Base-by-base conservation (phyloP, 345 rosid species). In the Trapa incisa region DNA sequence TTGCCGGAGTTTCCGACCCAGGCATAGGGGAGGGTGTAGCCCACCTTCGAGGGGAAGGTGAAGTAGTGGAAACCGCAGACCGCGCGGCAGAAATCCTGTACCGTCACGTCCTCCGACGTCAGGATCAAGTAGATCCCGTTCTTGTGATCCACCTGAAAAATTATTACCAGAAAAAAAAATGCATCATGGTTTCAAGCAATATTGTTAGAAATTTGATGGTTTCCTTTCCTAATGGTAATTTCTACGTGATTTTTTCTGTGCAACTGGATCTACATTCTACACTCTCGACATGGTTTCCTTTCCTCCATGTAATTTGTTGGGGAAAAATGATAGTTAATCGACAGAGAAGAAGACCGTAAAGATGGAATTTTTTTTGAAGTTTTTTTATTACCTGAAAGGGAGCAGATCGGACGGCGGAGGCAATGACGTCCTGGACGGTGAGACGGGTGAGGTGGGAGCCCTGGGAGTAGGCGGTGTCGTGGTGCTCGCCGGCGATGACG, bases 51-150 rank as follows among this genome's bases (percentile, higher is more conserved):
- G 0, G 99, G 97, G 80, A 94, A 94, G 2, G 99, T 94, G 74
- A 94, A 94, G 67, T 94, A 94, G 58, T 94, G 99, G 75, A 94
- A 94, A 0, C 99, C 99, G 29, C 99, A 94, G 3, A 89, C 99
- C 1, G 96, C 96, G 8, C 99, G 83, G 72, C 99, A 94, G 71
- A 86, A 94, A 65, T 94, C 99, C 67, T 94, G 95, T 68, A 94
- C 79, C 50, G 82, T 73, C 8, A 94, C 96, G 72, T 91, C 96
- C 43, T 82, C 75, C 6, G 95, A 73, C 0, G 97, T 88, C 52
- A 94, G 84, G 50, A 94, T 79, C 14, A 94, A 74, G 74, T 86
- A 94, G 80, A 94, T 79, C 15, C 99, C 99, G 71, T 88, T 87
- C 68, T 80, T 83, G 80, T 89, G 97, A 66, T 94, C 89, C 13